Evolutionary conservation across 2,329 filamentous ascomycete genomes (phyloP), one percentile per base, ranked within the genome.

Genomic region (Xenoacremonium recifei): DNA sequence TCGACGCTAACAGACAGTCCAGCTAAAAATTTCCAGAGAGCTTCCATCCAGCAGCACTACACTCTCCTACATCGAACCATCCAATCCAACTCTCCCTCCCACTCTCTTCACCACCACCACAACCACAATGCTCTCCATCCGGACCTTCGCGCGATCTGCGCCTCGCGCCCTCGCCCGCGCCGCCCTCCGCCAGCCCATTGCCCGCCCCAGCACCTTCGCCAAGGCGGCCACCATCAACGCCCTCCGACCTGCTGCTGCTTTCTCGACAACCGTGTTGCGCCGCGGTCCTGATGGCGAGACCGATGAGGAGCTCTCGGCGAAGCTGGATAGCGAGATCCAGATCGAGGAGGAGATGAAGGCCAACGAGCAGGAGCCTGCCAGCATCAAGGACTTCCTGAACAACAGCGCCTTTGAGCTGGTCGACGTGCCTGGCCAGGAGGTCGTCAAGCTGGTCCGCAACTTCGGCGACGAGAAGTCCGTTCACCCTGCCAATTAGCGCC

Each of bases 381-480:
- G 84, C 65, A 80, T 96, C 66, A 85, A 89, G 71, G 88, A 93
- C 65, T 96, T 95, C 69, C 71, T 96, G 35, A 83, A 92, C 62
- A 92, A 89, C 71, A 84, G 85, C 61, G 79, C 85, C 30, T 99
- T 90, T 68, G 77, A 92, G 76, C 77, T 93, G 48, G 75, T 88
- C 60, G 93, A 99, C 68, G 81, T 77, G 21, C 76, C 85, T 20
- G 93, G 93, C 49, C 80, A 89, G 67, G 88, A 97, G 72, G 89
- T 96, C 56, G 87, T 99, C 54, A 77, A 86, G 60, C 77, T 99
- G 53, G 86, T 82, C 47, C 86, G 91, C 61, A 85, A 80, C 51
- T 92, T 88, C 61, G 87, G 87, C 59, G 84, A 95, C 50, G 93
- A 99, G 75, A 89, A 85, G 89, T 93, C 69, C 69, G 83, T 68